Percentiles rank a stretch among this genome's conserved stretches.
Conservation (phyloP, 176 grass and related monocot genomes). For the Poa annua region DNA sequence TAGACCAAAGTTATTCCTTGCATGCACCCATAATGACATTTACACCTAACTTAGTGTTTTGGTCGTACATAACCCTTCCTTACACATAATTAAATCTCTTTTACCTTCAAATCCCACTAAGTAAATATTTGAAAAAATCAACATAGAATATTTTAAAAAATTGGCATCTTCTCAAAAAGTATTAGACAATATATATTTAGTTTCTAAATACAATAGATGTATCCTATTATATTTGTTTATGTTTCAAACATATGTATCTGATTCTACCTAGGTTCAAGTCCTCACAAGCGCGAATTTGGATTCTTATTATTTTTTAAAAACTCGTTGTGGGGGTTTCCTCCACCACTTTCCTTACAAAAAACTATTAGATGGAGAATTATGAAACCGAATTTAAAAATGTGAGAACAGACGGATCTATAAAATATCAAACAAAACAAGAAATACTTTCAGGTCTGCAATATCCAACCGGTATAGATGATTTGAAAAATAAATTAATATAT, state of each 20-base stretch:
- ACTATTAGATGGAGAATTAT: not conserved
- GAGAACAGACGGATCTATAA: too few relatives aligned
- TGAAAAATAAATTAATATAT: too few relatives aligned
- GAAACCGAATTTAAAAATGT: not conserved
- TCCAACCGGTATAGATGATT: too few relatives aligned
- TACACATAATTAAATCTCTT: not conserved
- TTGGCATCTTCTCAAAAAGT: not conserved
- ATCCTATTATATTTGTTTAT: not conserved
- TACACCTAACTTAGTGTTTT: not conserved
- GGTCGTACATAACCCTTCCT: not conserved
- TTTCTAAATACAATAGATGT: not conserved
- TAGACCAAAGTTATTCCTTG: not conserved
- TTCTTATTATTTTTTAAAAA: too few relatives aligned
- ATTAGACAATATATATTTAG: not conserved
- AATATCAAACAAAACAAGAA: too few relatives aligned
- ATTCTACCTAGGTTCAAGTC: too few relatives aligned
- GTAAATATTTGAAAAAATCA: not conserved
- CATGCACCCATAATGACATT: not conserved
- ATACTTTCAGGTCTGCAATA: too few relatives aligned
- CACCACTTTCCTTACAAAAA: too few relatives aligned
- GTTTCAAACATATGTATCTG: not conserved
- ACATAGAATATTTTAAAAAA: not conserved
- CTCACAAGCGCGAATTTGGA: too few relatives aligned
- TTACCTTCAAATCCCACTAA: not conserved
- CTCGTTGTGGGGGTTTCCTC: too few relatives aligned